Evolutionary conservation across 139 green algal genomes (phyloP).

Genomic region (Eudorina sp.): DNA sequence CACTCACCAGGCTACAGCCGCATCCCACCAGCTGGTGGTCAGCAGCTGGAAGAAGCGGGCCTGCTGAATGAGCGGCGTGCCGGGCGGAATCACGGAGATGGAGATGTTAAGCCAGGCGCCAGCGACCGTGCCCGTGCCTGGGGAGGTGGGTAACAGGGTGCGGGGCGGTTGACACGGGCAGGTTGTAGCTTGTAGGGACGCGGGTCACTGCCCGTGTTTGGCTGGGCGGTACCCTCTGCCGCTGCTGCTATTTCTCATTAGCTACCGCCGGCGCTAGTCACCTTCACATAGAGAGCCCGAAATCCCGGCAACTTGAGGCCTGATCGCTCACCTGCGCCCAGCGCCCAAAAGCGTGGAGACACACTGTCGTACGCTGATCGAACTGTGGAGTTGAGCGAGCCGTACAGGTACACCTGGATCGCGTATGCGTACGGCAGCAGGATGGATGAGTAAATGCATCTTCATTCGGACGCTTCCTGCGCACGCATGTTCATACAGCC

Average conservation of each 20-base stretch:
- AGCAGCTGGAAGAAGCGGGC: conserved; percentile 34
- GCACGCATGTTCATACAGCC: no score
- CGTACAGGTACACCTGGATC: not conserved
- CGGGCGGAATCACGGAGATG: not conserved
- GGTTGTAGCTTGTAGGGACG: no score
- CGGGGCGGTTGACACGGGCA: no score
- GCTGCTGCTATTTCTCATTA: no score
- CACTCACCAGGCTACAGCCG: conserved; percentile 27
- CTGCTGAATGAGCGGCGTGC: conserved; percentile 2
- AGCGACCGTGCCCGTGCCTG: conserved; percentile 37
- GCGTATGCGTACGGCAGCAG: no score
- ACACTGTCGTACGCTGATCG: conserved; percentile 45
- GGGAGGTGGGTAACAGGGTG: not conserved
- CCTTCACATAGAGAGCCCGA: no score
- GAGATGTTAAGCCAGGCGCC: not conserved
- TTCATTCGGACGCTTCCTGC: no score
- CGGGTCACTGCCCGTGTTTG: no score
- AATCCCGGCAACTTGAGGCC: no score
- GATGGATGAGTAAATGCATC: no score
- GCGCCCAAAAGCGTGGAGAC: conserved; percentile 48
- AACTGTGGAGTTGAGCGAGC: not conserved
- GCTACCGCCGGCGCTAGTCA: no score
- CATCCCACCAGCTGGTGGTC: conserved; percentile 15
- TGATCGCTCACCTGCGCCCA: conserved; percentile 34
- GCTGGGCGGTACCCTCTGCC: no score